phyloP scores from a whole-genome alignment of 2,329 filamentous ascomycete species.

The Colletotrichum incanum region DNA sequence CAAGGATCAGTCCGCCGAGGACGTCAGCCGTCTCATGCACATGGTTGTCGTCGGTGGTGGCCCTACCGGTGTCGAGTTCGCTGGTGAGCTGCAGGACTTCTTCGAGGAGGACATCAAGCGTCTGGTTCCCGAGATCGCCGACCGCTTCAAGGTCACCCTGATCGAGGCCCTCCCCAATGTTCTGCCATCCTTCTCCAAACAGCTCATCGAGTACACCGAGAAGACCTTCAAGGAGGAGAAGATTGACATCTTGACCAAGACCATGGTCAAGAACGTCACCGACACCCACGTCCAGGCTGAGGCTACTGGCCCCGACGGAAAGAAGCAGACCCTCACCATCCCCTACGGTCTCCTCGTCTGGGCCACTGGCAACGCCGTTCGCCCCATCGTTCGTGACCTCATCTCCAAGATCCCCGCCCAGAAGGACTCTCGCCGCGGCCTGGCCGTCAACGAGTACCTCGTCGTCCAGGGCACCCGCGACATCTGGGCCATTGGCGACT shows the following conservation, averaged over 20 bases:
- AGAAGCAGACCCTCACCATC: conserved; percentile 85
- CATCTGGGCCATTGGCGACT: conserved; percentile 98
- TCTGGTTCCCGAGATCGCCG: conserved; percentile 94
- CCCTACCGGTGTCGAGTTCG: conserved; percentile 97
- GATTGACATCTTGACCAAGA: conserved; percentile 98
- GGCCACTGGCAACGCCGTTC: conserved; percentile 97
- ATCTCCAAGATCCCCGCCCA: conserved; percentile 94
- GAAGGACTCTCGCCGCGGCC: conserved; percentile 93
- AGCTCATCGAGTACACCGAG: conserved; percentile 99
- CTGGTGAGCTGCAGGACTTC: conserved; percentile 98
- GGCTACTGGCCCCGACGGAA: conserved; percentile 84
- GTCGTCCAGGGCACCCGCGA: conserved; percentile 98
- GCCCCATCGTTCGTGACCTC: conserved; percentile 90
- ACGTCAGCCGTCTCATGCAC: conserved; percentile 94
- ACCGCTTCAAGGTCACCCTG: conserved; percentile 96
- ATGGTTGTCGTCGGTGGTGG: conserved; percentile 97
- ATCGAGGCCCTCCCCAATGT: conserved; percentile 98
- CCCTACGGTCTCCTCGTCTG: conserved; percentile 97
- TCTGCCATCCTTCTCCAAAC: conserved; percentile 98
- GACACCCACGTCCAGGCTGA: conserved; percentile 95
- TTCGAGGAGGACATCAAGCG: conserved; percentile 99
- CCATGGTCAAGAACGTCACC: conserved; percentile 98
- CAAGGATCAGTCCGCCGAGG: conserved; percentile 92
- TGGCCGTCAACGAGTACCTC: conserved; percentile 98
- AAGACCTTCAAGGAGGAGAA: conserved; percentile 99